A percentile compares a stretch with the other conserved stretches of the same genome.
These are phyloP conservation scores for Pichia nanzhaoensis DNA, from an alignment of 805 yeast genomes.

Conservation along the genomic window DNA sequence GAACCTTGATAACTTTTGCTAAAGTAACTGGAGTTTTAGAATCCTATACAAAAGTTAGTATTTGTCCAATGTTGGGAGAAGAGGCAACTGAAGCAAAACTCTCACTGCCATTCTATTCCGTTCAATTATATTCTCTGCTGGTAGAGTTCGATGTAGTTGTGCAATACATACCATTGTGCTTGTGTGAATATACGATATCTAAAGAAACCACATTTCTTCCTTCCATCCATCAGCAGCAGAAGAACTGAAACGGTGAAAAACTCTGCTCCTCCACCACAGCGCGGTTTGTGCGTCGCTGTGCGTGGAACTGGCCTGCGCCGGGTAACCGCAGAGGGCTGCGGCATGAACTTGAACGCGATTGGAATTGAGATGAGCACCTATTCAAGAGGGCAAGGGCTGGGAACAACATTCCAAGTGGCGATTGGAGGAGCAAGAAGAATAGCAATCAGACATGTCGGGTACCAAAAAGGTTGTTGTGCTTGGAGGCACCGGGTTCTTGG, in stretches of 20 bases:
- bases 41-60: conserved; percentile 31
- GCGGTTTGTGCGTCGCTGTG: neutral
- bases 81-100: too few species aligned
- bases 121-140: neutral
- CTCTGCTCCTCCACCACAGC: neutral
- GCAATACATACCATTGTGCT: conserved; percentile 17
- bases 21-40: conserved; percentile 91
- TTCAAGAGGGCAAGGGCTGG: too few species aligned
- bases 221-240: too few species aligned
- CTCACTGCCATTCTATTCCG: too few species aligned
- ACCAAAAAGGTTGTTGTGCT: conserved; percentile 44
- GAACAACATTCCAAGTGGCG: too few species aligned
- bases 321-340: neutral
- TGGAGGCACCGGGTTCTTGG: conserved; percentile 85
- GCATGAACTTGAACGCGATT: too few species aligned
- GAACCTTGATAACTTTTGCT: conserved; percentile 98
- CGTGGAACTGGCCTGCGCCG: neutral
- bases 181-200: conserved; percentile 6
- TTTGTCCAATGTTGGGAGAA: neutral
- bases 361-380: too few species aligned
- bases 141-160: neutral
- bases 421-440: neutral
- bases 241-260: neutral
- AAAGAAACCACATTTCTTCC: neutral
- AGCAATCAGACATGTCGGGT: neutral